Evolutionary conservation across 1,284 basidiomycete species (phyloP), one percentile per base, ranked within the genome.

Genomic region (Cryptococcus jaspeensis): DNA sequence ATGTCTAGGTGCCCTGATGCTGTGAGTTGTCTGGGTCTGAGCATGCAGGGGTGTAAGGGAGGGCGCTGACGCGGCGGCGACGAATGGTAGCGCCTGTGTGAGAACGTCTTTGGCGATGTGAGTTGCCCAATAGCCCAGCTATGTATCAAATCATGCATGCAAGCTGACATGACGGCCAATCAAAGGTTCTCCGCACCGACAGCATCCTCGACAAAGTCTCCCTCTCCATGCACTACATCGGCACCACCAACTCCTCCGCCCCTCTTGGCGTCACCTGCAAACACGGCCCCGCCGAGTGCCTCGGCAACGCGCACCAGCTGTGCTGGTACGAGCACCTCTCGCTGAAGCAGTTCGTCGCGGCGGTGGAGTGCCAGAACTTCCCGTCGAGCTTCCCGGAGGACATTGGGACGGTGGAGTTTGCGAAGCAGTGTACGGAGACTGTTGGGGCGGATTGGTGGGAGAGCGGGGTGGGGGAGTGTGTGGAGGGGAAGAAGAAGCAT

Each of bases 251-350:
- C 71, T 63, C 80, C 22, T 81, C 84, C 9, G 87, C 84, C 12
- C 79, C 81, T 47, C 87, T 87, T 68, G 90, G 90, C 15, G 84
- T 89, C 20, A 83, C 79, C 23, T 93, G 91, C 77, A 83, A 82
- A 80, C 90, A 94, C 72, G 90, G 90, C 20, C 77, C 79, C 16
- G 75, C 82, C 46, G 91, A 94, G 77, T 92, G 90, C 55, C 41
- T 64, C 25, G 91, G 89, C 50, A 90, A 93, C 77, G 83, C 90
- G 16, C 87, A 93, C 62, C 85, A 93, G 71, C 81, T 94, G 23
- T 94, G 91, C 70, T 85, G 85, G 80, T 58, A 84, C 44, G 49
- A 57, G 20, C 64, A 67, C 55, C 58, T 67, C 45, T 49, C 59
- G 22, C 55, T 69, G 6, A 25, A 55, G 28, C 52, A 62, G 87